Conservation (phyloP, 345 rosid genomes). For the Eucalyptus sideroxylon region DNA sequence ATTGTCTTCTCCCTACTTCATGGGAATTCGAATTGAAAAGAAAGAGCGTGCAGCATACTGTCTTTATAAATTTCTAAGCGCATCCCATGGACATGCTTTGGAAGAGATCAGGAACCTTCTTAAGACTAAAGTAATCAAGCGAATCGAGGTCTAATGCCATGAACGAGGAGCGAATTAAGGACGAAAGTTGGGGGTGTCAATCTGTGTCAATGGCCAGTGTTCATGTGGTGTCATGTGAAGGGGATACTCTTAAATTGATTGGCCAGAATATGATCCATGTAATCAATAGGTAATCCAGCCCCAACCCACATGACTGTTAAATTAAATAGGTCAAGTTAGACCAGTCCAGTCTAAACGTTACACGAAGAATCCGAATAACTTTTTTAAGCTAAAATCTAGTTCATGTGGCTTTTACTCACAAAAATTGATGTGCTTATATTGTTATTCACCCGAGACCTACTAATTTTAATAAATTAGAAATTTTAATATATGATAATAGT, state of each 20-base stretch:
- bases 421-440: background rate
- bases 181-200: background rate
- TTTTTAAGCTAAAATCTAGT: no score
- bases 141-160: background rate
- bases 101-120: background rate
- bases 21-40: background rate
- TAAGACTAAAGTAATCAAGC: accelerated
- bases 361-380: accelerated
- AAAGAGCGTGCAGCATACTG: background rate
- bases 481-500: no score
- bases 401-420: accelerated
- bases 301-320: background rate
- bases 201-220: accelerated
- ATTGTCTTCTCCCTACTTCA: background rate
- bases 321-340: background rate
- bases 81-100: accelerated
- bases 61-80: background rate
- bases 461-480: no score
- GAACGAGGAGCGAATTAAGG: background rate
- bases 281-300: background rate
- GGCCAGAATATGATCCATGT: accelerated
- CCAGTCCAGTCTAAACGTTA: accelerated
- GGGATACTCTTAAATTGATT: background rate
- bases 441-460: background rate
- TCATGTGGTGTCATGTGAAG: background rate